These are phyloP conservation scores for Globisporangium sylvaticum DNA, from an alignment of 352 stramenopile species.

Conservation along the genomic window DNA sequence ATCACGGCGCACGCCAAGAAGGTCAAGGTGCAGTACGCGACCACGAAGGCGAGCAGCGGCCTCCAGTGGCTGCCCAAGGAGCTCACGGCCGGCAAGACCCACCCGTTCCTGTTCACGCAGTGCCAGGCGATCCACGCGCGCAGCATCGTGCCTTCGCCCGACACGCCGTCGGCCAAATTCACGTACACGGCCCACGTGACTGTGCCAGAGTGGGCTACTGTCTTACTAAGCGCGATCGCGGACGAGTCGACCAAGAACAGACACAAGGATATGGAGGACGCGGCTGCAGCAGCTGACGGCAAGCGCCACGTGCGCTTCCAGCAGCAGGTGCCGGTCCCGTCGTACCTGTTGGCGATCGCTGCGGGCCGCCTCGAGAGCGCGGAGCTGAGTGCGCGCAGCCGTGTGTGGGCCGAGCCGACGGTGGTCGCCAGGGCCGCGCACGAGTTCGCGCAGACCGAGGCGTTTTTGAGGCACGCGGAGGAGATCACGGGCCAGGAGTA, in stretches of 20 bases:
- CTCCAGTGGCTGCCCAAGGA: constrained; percentile 91
- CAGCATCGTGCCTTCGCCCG: constrained; percentile 93
- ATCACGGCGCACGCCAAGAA: constrained; percentile 41
- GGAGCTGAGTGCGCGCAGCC: constrained; percentile 84
- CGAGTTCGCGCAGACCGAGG: constrained; percentile 95
- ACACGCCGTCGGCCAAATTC: constrained; percentile 92
- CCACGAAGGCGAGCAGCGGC: constrained; percentile 41
- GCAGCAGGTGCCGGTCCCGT: constrained; percentile 92
- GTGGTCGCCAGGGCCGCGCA: constrained; percentile 90
- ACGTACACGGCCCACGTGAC: constrained; percentile 92
- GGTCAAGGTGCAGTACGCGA: constrained; percentile 31
- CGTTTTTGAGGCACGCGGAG: constrained; percentile 91
- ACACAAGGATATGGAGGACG: not conserved
- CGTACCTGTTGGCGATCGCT: constrained; percentile 94
- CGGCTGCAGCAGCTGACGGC: not conserved
- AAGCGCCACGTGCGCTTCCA: constrained; percentile 16
- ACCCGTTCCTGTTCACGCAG: constrained; percentile 95
- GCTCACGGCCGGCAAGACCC: constrained; percentile 92
- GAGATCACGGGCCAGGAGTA: constrained; percentile 90
- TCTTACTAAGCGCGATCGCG: constrained; percentile 88
- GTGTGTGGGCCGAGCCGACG: constrained; percentile 92
- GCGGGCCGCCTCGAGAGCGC: constrained; percentile 87
- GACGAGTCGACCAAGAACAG: not conserved
- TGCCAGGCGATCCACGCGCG: constrained; percentile 94
- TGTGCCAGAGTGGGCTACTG: constrained; percentile 90